Conservation (phyloP, 805 yeast genomes). For the Lipomyces spencermartinsiae region DNA sequence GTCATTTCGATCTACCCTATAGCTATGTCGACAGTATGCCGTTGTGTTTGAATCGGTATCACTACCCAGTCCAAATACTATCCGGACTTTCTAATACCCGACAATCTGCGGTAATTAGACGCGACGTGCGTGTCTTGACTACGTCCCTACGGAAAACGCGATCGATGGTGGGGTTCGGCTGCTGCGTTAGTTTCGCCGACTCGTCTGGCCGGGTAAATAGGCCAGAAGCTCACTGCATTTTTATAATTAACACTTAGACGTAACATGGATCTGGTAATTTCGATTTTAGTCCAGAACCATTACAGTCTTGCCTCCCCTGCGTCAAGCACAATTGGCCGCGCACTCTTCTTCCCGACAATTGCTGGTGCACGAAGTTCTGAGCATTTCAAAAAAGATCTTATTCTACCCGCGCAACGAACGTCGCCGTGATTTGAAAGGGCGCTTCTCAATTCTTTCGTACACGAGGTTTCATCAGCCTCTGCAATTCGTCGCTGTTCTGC, state of each 20-base stretch:
- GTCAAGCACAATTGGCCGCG: background rate
- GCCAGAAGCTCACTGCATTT: background rate
- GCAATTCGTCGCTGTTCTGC: background rate
- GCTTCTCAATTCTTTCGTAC: background rate
- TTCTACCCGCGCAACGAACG: background rate
- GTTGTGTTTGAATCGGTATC: background rate
- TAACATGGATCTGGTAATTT: no score
- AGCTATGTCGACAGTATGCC: background rate
- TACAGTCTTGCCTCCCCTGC: background rate
- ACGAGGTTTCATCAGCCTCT: background rate
- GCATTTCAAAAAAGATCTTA: background rate
- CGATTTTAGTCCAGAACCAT: no score
- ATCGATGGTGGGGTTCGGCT: background rate
- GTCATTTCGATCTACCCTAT: background rate
- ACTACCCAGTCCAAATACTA: background rate
- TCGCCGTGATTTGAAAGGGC: no score
- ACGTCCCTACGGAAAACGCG: background rate
- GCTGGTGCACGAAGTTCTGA: background rate
- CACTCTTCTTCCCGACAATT: background rate
- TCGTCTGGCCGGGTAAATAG: background rate
- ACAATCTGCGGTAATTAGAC: background rate
- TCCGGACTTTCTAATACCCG: background rate
- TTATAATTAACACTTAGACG: no score
- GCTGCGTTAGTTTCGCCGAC: background rate
- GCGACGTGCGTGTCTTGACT: background rate